These are phyloP conservation scores for Paralagenidium karlingii DNA, from an alignment of 352 stramenopile species.

Conservation along the genomic window DNA sequence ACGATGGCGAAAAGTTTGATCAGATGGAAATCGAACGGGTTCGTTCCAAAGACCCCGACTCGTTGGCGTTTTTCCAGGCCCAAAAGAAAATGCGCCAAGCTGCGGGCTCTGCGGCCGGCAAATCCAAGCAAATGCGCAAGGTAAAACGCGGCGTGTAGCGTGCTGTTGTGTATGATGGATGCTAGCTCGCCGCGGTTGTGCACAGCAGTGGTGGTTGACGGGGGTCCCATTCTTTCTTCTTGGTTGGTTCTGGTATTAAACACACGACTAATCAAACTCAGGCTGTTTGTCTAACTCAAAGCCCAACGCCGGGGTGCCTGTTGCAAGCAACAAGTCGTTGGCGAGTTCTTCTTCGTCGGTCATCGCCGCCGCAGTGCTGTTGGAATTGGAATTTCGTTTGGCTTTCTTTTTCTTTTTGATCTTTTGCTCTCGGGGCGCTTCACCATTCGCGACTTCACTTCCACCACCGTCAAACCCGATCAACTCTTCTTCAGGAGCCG, in stretches of 20 bases:
- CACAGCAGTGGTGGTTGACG: too few relatives aligned
- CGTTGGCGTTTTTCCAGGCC: conserved; percentile 87
- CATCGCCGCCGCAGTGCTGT: background rate
- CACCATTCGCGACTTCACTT: conserved; percentile 1
- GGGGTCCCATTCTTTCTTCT: too few relatives aligned
- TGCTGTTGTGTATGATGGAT: too few relatives aligned
- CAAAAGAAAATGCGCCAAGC: conserved; percentile 78
- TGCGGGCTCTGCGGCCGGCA: background rate
- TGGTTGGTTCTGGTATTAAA: too few relatives aligned
- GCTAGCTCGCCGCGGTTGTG: too few relatives aligned
- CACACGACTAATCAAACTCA: too few relatives aligned
- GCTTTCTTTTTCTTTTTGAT: conserved; percentile 54
- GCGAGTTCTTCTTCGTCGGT: conserved; percentile 7
- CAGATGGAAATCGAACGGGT: conserved; percentile 85
- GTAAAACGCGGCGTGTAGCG: conserved; percentile 18
- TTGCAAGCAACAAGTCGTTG: conserved; percentile 6
- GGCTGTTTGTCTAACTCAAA: too few relatives aligned
- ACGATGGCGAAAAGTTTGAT: conserved; percentile 88
- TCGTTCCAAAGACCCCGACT: conserved; percentile 77
- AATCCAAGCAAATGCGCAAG: conserved; percentile 16
- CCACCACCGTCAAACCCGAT: background rate
- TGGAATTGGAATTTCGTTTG: background rate
- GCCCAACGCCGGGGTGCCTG: conserved; percentile 1
- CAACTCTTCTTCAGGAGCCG: background rate
- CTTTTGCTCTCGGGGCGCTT: too few relatives aligned